Evolutionary conservation across 2,329 filamentous ascomycete species (phyloP), one percentile per base, ranked within the genome.

Genomic region (Xylariaceae sp.): DNA sequence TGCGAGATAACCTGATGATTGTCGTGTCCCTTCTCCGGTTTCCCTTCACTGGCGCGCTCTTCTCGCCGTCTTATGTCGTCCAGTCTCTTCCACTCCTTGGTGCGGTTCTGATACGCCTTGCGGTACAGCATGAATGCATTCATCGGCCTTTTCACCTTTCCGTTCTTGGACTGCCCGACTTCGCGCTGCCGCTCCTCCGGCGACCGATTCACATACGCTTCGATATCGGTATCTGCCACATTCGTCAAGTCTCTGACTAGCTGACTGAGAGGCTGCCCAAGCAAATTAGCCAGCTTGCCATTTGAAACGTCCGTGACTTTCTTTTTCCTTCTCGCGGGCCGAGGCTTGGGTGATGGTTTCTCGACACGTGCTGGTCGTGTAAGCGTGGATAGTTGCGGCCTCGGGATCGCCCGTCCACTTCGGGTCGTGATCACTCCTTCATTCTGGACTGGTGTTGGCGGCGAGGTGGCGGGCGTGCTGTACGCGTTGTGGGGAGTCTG

Each of bases 101-200:
- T 87, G 21, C 88, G 74, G 46, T 92, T 85, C 44, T 94, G 86
- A 58, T 87, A 96, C 5, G 88, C 87, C 50, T 92, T 95, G 29
- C 92, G 83, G 62, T 98, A 98, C 35, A 98, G 71, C 84, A 98
- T 95, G 68, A 97, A 98, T 1, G 87, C 90, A 62, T 98, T 98
- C 83, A 96, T 94, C 3, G 92, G 89, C 19, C 92, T 76, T 54
- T 90, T 88, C 51, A 97, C 76, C 59, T 89, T 88, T 17, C 85
- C 70, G 24, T 79, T 68, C 53, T 81, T 87, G 41, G 79, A 75
- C 52, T 77, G 74, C 30, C 78, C 74, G 8, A 83, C 79, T 60
- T 95, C 88, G 38, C 69, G 65, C 34, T 69, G 70, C 40, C 90
- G 77, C 5, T 73, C 72, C 40, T 86, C 81, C 2, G 69, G 64